These are phyloP conservation scores for Tuber borchii DNA, from an alignment of 495 filamentous ascomycete genomes.

Conservation along the genomic window DNA sequence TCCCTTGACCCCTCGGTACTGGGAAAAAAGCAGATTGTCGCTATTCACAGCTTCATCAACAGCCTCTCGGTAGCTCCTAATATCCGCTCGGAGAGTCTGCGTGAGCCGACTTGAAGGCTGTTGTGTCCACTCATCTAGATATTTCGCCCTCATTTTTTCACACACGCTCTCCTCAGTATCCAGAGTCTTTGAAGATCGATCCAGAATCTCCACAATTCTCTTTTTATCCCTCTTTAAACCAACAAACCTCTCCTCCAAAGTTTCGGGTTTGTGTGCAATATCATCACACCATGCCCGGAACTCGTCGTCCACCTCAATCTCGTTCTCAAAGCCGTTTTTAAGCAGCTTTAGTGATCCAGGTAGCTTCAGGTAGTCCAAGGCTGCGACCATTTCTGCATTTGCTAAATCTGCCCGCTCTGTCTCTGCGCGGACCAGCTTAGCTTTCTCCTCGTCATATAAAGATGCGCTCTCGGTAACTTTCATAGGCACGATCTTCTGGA, in stretches of 20 bases:
- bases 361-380: conserved; percentile 85
- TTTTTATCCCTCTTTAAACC: conserved; percentile 69
- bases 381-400: conserved; percentile 91
- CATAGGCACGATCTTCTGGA: conserved; percentile 93
- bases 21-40: conserved; percentile 76
- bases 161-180: conserved; percentile 97
- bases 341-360: conserved; percentile 83
- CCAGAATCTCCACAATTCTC: conserved; percentile 61
- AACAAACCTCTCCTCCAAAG: conserved; percentile 65
- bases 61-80: conserved; percentile 76
- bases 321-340: conserved; percentile 88
- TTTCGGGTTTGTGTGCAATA: conserved; percentile 69
- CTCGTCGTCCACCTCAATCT: conserved; percentile 78
- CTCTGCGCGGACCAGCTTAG: conserved; percentile 88
- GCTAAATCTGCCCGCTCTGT: conserved; percentile 85
- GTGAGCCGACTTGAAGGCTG: conserved; percentile 88
- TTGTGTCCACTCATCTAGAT: conserved; percentile 92
- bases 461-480: conserved; percentile 94
- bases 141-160: conserved; percentile 98
- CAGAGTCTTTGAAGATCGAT: conserved; percentile 73
- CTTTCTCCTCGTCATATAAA: conserved; percentile 97
- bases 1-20: conserved; percentile 71
- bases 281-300: conserved; percentile 92
- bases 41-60: conserved; percentile 83
- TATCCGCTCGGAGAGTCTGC: conserved; percentile 75